phyloP scores from a whole-genome alignment of 176 grass and related monocot genomes.

The Sorghum bicolor region DNA sequence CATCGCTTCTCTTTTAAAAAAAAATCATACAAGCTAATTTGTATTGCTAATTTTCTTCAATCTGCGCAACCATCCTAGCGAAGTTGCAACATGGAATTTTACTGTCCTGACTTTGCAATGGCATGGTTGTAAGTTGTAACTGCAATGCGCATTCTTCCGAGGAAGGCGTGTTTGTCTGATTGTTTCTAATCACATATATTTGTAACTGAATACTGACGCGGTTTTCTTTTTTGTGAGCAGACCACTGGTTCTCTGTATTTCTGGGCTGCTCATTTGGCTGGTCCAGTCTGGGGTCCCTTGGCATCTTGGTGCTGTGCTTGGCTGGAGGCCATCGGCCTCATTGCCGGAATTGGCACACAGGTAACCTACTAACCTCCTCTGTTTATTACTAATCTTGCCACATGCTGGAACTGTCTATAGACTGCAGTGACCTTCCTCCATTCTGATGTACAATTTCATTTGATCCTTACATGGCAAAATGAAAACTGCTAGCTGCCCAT shows the following conservation, averaged over 20 bases:
- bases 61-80: background rate
- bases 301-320: slow-evolving; percentile 99
- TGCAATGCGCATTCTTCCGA: background rate
- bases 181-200: background rate
- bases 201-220: background rate
- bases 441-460: background rate
- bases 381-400: background rate
- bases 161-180: background rate
- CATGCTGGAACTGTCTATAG: background rate
- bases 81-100: background rate
- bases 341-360: slow-evolving; percentile 97
- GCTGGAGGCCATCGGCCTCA: slow-evolving; percentile 93
- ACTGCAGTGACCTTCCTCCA: background rate
- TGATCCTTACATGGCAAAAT: background rate
- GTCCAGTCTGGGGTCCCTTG: slow-evolving; percentile 87
- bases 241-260: slow-evolving; percentile 97
- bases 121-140: background rate
- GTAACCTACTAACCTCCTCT: slow-evolving; percentile 27
- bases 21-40: background rate
- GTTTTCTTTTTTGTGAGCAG: slow-evolving; percentile 37
- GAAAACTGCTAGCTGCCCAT: background rate
- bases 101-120: background rate
- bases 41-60: background rate
- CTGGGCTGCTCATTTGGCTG: slow-evolving; percentile 97
- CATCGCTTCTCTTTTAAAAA: background rate